phyloP scores from a whole-genome alignment of 2,329 filamentous ascomycete genomes.

The Claviceps paspali region DNA sequence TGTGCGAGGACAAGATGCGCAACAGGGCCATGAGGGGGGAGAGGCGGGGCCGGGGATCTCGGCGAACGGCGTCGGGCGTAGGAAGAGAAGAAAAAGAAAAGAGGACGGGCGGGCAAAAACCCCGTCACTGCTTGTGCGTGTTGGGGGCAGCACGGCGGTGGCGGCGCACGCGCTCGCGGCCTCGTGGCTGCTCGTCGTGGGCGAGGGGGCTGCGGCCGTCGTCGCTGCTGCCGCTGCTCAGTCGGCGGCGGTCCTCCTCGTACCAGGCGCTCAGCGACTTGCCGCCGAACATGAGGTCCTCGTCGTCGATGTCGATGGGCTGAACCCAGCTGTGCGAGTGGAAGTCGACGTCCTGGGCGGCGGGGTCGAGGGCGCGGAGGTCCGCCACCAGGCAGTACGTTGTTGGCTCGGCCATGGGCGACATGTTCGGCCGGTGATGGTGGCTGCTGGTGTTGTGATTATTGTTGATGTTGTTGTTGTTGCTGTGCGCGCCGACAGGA shows the following conservation, averaged over 20 bases:
- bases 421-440: constrained; percentile 5
- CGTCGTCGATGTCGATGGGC: constrained; percentile 43
- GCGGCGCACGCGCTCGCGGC: constrained; percentile 15
- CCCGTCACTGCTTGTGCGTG: constrained; percentile 2
- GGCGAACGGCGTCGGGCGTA: no score
- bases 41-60: no score
- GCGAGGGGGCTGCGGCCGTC: constrained; percentile 20
- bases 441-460: background rate
- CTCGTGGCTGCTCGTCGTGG: constrained; percentile 9
- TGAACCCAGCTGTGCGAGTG: constrained; percentile 30
- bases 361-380: constrained; percentile 17
- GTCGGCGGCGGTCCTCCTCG: constrained; percentile 29
- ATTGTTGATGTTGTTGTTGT: background rate
- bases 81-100: no score
- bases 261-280: constrained; percentile 45
- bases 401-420: constrained; percentile 9
- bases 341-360: constrained; percentile 19
- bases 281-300: constrained; percentile 45
- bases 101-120: no score
- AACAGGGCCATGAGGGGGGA: no score
- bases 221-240: constrained; percentile 21
- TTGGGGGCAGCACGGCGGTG: background rate
- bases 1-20: no score
- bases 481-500: no score
- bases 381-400: constrained; percentile 19